Conservation (phyloP, 495 filamentous ascomycete genomes). For the Xylaria palmicola region DNA sequence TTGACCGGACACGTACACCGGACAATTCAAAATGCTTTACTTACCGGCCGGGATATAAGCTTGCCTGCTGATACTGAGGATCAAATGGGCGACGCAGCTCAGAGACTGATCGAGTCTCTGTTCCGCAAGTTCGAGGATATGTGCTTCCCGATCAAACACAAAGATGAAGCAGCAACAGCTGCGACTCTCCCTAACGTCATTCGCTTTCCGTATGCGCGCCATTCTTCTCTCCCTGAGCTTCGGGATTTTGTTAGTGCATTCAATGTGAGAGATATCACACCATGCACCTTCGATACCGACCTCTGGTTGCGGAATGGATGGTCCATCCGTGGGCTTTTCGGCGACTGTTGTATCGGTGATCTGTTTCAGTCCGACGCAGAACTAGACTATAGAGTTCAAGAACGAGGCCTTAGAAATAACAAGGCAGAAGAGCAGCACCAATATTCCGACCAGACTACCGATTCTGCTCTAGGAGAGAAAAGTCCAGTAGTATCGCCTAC, state of each 20-base stretch:
- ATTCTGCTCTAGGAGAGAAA: background rate
- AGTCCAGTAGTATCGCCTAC: background rate
- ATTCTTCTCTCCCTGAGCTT: conserved; percentile 83
- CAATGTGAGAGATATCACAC: conserved; percentile 73
- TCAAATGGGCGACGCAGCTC: conserved; percentile 24
- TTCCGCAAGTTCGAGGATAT: conserved; percentile 26
- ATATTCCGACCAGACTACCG: background rate
- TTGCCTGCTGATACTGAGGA: conserved; percentile 13
- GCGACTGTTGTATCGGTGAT: conserved; percentile 60
- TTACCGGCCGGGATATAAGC: conserved; percentile 9
- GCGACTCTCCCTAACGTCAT: conserved; percentile 42
- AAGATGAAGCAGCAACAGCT: background rate
- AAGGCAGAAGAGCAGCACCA: background rate
- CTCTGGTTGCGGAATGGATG: conserved; percentile 59
- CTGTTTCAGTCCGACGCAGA: conserved; percentile 65
- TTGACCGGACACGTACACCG: background rate
- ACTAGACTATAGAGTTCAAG: conserved; percentile 44
- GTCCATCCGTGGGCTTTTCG: conserved; percentile 68
- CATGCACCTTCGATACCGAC: conserved; percentile 71
- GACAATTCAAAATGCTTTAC: background rate
- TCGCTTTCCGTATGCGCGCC: conserved; percentile 82
- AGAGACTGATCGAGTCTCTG: conserved; percentile 29
- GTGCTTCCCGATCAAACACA: conserved; percentile 14
- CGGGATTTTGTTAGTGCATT: conserved; percentile 68
- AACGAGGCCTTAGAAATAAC: conserved; percentile 12